Evolutionary conservation across 1,284 basidiomycete genomes (phyloP).

Genomic region (Laetiporus sulphureus): DNA sequence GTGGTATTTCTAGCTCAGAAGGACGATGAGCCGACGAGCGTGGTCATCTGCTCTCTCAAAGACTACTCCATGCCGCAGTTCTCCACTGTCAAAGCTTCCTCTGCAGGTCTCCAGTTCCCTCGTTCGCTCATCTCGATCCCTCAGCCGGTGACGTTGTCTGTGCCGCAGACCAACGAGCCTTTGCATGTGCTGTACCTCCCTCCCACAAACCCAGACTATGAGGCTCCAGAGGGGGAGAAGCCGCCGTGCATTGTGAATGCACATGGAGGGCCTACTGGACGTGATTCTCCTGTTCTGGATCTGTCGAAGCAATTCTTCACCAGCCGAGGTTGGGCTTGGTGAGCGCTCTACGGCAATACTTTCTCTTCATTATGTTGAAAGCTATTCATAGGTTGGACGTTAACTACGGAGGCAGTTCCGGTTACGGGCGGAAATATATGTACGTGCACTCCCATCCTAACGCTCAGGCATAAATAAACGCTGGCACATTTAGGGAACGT

Average conservation of each 20-base stretch:
- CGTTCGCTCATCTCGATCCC: slow-evolving; percentile 37
- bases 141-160: slow-evolving; percentile 37
- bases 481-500: slow-evolving; percentile 35
- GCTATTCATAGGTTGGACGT: slow-evolving; percentile 48
- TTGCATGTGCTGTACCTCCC: slow-evolving; percentile 44
- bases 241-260: neutral
- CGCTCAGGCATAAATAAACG: neutral
- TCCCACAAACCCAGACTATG: neutral
- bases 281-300: slow-evolving; percentile 38
- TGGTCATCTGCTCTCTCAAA: slow-evolving; percentile 33
- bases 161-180: slow-evolving; percentile 29
- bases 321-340: slow-evolving; percentile 62
- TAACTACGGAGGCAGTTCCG: slow-evolving; percentile 65
- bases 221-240: neutral
- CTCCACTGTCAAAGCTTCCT: slow-evolving; percentile 23
- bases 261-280: slow-evolving; percentile 63
- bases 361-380: neutral
- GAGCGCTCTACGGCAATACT: slow-evolving; percentile 11
- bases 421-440: slow-evolving; percentile 56
- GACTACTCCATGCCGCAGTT: slow-evolving; percentile 24
- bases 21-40: slow-evolving; percentile 30
- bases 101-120: slow-evolving; percentile 19
- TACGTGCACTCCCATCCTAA: slow-evolving; percentile 16
- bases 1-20: slow-evolving; percentile 41
- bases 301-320: slow-evolving; percentile 58